Evolutionary conservation across 768 basidiomycete species (phyloP).

Genomic region (Hortiboletus flavorubellus): DNA sequence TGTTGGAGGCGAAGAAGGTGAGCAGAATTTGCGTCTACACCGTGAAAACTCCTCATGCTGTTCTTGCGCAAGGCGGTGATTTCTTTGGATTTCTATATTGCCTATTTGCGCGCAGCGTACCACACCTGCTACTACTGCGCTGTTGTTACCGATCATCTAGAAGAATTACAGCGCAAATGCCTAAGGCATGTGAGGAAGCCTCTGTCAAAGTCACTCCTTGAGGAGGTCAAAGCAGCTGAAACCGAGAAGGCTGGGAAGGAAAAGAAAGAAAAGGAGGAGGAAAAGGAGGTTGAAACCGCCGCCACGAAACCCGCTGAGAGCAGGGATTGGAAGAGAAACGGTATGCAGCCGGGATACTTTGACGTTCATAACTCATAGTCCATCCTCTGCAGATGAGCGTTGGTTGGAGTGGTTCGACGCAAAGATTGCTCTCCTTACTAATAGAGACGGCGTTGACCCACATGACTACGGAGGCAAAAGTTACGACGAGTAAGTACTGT

Average conservation of each 20-base stretch:
- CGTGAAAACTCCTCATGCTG: slow-evolving; percentile 21
- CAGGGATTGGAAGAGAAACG: slow-evolving; percentile 62
- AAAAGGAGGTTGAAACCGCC: slow-evolving; percentile 36
- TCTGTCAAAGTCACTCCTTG: slow-evolving; percentile 55
- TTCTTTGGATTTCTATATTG: slow-evolving; percentile 88
- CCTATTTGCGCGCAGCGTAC: slow-evolving; percentile 89
- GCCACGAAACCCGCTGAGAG: slow-evolving; percentile 38
- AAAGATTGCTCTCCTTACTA: slow-evolving; percentile 78
- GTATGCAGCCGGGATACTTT: slow-evolving; percentile 36
- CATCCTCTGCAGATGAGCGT: slow-evolving; percentile 59
- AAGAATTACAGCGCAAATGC: slow-evolving; percentile 95
- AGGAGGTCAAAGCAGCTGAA: slow-evolving; percentile 59
- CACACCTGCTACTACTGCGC: slow-evolving; percentile 98
- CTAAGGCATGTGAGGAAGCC: slow-evolving; percentile 86
- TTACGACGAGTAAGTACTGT: slow-evolving; percentile 73
- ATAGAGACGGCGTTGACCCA: slow-evolving; percentile 77
- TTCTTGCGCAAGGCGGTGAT: slow-evolving; percentile 56
- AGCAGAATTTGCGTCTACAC: slow-evolving; percentile 20
- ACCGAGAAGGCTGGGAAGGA: slow-evolving; percentile 44
- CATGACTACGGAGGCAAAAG: slow-evolving; percentile 87
- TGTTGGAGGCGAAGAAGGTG: slow-evolving; percentile 71
- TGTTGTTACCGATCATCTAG: slow-evolving; percentile 86
- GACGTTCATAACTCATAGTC: slow-evolving; percentile 9
- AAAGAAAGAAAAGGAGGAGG: slow-evolving; percentile 44
- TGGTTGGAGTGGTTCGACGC: slow-evolving; percentile 90